Base-by-base conservation (phyloP, 805 yeast genomes). In the Candida dendrica region DNA sequence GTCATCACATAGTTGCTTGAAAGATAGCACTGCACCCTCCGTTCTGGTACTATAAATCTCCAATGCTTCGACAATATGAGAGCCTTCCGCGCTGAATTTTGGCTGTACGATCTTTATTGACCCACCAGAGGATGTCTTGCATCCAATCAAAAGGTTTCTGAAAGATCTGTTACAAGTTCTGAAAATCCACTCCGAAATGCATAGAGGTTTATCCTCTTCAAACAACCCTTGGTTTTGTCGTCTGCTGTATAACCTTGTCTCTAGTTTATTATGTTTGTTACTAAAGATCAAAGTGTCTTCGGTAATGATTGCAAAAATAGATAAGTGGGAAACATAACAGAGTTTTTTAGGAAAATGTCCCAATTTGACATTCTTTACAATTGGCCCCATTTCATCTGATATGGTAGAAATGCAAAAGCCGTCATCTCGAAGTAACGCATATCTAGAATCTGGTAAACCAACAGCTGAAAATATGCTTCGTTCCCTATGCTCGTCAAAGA, bases 131-230 rank as follows among this genome's bases (percentile, higher is more conserved):
- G 41, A 42, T 1, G 48, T 40, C 10, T 39, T 38, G 42, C 69
- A 66, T 1, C 72, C 71, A 18, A 68, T 42, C 9, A 67, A 44
- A 8, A 67, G 27, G 35, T 59, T 49, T 39, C 56, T 51, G 24
- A 47, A 52, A 14, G 51, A 41, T 43, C 47, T 51, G 9, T 38
- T 49, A 0, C 42, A 24, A 2, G 46, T 44, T 1, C 55, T 54
- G 3, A 66, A 50, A 14, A 52, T 49, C 72, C 71, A 68, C 38
- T 59, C 60, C n/a, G 59, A 47, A 3, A 68, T 22, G 7, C 59
- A 49, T 8, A 56, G 32, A 1, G 68, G 65, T 4, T 40, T 52
- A 36, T 62, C 67, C 6, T 51, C 47, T 0, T 44, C 42, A 24
- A 53, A 51, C 3, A 56, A 8, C 1, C 22, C 24, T 1, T 32